Evolutionary conservation across 106 monocot species (phyloP).

Genomic region (Allium fistulosum): DNA sequence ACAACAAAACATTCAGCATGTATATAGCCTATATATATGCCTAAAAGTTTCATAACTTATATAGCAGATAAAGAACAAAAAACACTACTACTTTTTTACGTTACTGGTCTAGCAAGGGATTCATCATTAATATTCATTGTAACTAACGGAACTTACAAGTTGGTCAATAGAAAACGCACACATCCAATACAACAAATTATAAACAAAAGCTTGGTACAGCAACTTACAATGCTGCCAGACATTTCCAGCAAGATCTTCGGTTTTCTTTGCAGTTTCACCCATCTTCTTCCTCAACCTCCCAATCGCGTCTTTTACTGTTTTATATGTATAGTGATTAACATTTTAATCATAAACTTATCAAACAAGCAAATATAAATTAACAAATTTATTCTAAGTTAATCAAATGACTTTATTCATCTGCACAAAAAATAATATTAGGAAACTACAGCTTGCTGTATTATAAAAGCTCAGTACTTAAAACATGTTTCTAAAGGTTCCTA

Average conservation of each 20-base stretch:
- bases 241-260: conserved; percentile 26
- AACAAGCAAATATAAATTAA: background rate
- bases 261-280: conserved; percentile 26
- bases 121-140: too few species aligned
- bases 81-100: too few species aligned
- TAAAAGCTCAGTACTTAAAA: too few species aligned
- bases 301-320: conserved; percentile 18
- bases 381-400: background rate
- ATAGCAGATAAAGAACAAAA: too few species aligned
- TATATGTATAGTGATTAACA: conserved; percentile 2
- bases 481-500: too few species aligned
- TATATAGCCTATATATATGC: too few species aligned
- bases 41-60: too few species aligned
- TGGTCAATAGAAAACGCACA: background rate
- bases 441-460: background rate
- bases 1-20: too few species aligned
- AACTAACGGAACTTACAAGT: too few species aligned
- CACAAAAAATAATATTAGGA: background rate
- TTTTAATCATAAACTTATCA: background rate
- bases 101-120: too few species aligned
- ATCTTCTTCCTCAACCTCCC: conserved; percentile 24
- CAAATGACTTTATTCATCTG: background rate
- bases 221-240: conserved; percentile 31
- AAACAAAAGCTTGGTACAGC: background rate
- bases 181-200: background rate